Evolutionary conservation across 2,329 filamentous ascomycete species (phyloP), one percentile per base, ranked within the genome.

Genomic region (Aquanectria penicillioides): DNA sequence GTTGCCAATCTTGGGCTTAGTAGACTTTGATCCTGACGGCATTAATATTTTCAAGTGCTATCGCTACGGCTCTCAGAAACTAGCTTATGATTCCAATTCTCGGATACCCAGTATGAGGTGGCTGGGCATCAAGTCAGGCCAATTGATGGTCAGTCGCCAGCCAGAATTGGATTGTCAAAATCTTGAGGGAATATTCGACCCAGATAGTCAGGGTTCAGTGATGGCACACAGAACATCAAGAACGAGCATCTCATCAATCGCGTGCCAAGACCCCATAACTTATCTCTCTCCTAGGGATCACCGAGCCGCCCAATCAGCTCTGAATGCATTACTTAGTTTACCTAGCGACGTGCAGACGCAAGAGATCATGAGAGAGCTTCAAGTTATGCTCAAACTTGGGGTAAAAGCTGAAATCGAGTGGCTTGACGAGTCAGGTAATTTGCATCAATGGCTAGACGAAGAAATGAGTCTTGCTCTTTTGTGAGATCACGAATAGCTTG

Each of bases 11-110:
- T 82, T 86, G 49, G 85, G 82, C 0, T 77, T 95, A 0, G 83
- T 91, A 2, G 92, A 96, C 68, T 91, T 86, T 58, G 92, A 95
- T 65, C 91, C 91, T 0, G 86, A 94, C 62, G 92, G 92, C 0
- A 74, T 94, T 23, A 84, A 83, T 3, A 95, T 96, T 34, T 78
- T 92, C 63, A 84, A 84, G 5, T 92, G 88, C 13, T 95, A 94
- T 77, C 89, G 88, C 62, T 78, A 88, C 60, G 90, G 90, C 6
- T 92, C 90, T n/a, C 78, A 77, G 12, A 79, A 80, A 7, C 77
- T 91, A 1, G 75, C 81, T 0, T 88, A 92, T 65, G 89, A 92
- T 69, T 77, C 78, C 3, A 73, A 80, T 28, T 71, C 81, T 1
- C 77, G 75, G 0, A 78, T 87, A 0, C 80, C 83, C 0, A 72